phyloP scores from a whole-genome alignment of 805 yeast genomes.

The Candida arabinofermentans region DNA sequence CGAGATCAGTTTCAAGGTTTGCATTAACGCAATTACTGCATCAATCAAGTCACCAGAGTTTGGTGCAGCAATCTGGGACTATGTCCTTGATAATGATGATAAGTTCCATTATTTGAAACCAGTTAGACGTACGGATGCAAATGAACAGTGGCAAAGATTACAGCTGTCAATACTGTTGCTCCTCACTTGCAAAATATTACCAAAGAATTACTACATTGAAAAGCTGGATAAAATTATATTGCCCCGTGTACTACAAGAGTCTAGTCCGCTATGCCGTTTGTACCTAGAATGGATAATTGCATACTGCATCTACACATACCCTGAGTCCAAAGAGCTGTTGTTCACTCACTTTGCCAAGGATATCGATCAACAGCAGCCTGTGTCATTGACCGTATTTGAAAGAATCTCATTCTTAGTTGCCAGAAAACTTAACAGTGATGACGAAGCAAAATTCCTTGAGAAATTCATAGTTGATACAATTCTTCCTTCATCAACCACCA shows the following conservation, averaged over 20 bases:
- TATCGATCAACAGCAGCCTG: constrained; percentile 40
- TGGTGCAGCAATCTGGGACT: constrained; percentile 32
- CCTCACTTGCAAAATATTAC: constrained; percentile 36
- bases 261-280: constrained; percentile 71
- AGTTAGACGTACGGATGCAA: constrained; percentile 56
- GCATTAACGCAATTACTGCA: constrained; percentile 44
- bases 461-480: constrained; percentile 44
- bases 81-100: constrained; percentile 34
- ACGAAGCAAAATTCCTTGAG: constrained; percentile 32
- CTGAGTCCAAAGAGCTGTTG: constrained; percentile 17
- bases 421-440: constrained; percentile 35
- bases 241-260: constrained; percentile 50
- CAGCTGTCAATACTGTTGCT: constrained; percentile 52
- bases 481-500: constrained; percentile 74
- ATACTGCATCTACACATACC: constrained; percentile 34
- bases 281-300: constrained; percentile 80
- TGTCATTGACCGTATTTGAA: constrained; percentile 58
- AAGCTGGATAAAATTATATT: constrained; percentile 29
- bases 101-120: constrained; percentile 45
- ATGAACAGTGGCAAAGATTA: constrained; percentile 64
- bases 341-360: constrained; percentile 26
- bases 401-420: constrained; percentile 56
- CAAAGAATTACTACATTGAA: constrained; percentile 19
- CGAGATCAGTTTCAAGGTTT: constrained; percentile 53
- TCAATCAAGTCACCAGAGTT: constrained; percentile 28